phyloP scores from a whole-genome alignment of 345 rosid genomes.

The Eucalyptus sp. region DNA sequence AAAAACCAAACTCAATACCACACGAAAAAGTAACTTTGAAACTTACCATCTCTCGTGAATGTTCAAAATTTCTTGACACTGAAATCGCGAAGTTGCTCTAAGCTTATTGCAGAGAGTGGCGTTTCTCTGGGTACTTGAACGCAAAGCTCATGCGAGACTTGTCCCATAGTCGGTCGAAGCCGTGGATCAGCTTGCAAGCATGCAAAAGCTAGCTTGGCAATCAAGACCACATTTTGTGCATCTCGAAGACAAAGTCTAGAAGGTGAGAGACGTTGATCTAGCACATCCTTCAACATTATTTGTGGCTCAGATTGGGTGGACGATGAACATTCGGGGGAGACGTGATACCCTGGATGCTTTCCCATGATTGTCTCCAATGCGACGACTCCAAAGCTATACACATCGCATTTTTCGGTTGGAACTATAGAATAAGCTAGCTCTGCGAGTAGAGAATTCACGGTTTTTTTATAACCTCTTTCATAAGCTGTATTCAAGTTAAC shows the following conservation, averaged over 20 bases:
- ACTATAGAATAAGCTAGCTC: no score
- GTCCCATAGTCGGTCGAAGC: background rate
- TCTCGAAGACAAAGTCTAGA: background rate
- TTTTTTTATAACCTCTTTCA: no score
- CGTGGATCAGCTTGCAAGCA: background rate
- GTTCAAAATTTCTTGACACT: background rate
- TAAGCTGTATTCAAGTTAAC: rapidly evolving
- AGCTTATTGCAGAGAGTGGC: background rate
- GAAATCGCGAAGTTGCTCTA: background rate
- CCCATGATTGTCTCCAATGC: background rate
- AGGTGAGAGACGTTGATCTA: no score
- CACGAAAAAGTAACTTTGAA: rapidly evolving
- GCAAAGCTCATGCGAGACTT: background rate
- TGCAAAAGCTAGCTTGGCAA: background rate
- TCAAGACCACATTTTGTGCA: background rate
- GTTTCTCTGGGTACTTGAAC: rapidly evolving
- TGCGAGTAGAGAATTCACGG: no score
- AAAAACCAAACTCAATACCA: background rate
- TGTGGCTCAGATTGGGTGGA: no score
- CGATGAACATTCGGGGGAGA: rapidly evolving
- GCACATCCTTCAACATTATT: no score
- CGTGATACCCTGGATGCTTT: no score
- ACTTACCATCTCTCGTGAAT: background rate
- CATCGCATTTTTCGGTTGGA: no score
- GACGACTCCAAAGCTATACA: background rate